Percentiles rank a stretch among this genome's conserved stretches.
Conservation (phyloP, 2,329 filamentous ascomycete species). For the Xylariaceae sp. region DNA sequence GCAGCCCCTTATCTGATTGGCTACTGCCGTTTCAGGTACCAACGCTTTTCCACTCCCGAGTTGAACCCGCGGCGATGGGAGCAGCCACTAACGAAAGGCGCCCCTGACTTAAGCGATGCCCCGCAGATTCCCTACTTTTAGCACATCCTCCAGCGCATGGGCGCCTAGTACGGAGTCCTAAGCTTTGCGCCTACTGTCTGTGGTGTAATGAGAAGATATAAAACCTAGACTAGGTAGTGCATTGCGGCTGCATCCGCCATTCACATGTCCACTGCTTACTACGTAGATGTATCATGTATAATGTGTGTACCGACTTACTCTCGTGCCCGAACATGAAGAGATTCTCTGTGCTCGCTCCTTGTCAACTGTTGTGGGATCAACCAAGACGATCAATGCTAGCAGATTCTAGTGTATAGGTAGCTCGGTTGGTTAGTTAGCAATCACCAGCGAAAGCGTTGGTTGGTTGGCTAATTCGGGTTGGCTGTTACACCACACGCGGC, state of each 20-base stretch:
- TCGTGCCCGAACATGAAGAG: too few species aligned
- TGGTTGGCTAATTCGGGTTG: not conserved
- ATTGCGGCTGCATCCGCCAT: constrained; percentile 12
- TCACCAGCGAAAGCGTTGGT: too few species aligned
- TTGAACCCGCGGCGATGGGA: not conserved
- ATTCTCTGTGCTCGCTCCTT: too few species aligned
- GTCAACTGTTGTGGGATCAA: too few species aligned
- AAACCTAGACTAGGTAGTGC: constrained; percentile 4
- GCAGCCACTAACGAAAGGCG: constrained; percentile 17
- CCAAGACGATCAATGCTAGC: too few species aligned
- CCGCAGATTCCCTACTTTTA: constrained; percentile 4
- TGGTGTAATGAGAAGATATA: not conserved
- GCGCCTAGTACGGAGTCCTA: too few species aligned
- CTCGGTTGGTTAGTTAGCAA: too few species aligned
- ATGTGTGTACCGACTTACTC: not conserved
- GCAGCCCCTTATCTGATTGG: constrained; percentile 8
- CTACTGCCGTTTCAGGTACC: constrained; percentile 13
- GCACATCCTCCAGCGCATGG: not conserved
- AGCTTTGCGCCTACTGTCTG: too few species aligned
- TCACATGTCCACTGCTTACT: not conserved
- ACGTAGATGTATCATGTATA: not conserved
- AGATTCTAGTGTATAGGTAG: too few species aligned
- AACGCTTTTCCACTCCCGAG: not conserved
- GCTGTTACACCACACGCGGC: not conserved
- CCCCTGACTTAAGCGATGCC: constrained; percentile 12